Percentiles rank a stretch among this genome's conserved stretches.
phyloP scores from a whole-genome alignment of 2,329 filamentous ascomycete species.

The Fusarium sp. region DNA sequence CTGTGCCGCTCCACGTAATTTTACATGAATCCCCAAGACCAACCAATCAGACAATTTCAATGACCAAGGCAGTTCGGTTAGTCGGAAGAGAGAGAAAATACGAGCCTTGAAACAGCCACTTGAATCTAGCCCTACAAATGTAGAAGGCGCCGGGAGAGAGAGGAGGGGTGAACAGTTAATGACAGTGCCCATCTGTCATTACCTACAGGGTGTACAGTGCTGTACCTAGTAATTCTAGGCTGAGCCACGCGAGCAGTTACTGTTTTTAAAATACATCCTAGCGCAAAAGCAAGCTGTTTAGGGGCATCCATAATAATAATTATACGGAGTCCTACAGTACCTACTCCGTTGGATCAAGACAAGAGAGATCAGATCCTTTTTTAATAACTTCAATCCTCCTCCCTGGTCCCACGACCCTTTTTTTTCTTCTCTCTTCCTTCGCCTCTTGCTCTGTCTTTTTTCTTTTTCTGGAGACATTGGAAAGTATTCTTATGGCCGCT shows the following conservation, averaged over 20 bases:
- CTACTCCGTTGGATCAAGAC: not conserved
- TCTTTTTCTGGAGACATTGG: not conserved
- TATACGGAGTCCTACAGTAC: not conserved
- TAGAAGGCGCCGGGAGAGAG: constrained; percentile 8
- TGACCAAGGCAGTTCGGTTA: constrained; percentile 20
- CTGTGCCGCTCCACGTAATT: constrained; percentile 5
- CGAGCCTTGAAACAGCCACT: constrained; percentile 32
- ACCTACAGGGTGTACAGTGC: not conserved
- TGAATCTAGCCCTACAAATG: constrained; percentile 14
- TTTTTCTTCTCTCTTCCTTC: constrained; percentile 1
- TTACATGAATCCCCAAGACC: not conserved
- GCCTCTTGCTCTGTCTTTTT: not conserved
- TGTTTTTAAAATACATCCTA: constrained; percentile 30
- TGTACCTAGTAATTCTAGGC: not conserved
- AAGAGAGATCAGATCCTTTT: not conserved
- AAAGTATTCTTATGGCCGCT: not conserved
- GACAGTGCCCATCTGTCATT: not conserved
- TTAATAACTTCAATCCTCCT: constrained; percentile 1
- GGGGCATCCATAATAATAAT: constrained; percentile 12
- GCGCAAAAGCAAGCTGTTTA: constrained; percentile 7
- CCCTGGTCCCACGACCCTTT: constrained; percentile 3
- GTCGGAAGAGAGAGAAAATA: constrained; percentile 17
- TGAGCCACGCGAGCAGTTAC: constrained; percentile 42
- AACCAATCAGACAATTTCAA: constrained; percentile 5
- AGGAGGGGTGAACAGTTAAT: constrained; percentile 18